phyloP scores from a whole-genome alignment of 495 filamentous ascomycete species.

The Penicillium cinerascens region DNA sequence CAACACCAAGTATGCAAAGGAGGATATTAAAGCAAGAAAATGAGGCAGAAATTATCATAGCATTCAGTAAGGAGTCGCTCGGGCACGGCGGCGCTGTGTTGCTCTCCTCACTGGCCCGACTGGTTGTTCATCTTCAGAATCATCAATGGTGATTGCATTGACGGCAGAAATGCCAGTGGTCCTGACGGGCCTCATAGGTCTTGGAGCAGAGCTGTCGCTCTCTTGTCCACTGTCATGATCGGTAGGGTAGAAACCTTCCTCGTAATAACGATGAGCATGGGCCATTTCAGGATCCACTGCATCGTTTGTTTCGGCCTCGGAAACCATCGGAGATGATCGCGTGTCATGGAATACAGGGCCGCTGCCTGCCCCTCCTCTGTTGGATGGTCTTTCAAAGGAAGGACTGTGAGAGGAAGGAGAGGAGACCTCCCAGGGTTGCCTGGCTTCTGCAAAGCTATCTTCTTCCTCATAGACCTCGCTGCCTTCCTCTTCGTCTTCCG shows the following conservation, averaged over 20 bases:
- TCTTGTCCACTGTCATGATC: constrained; percentile 7
- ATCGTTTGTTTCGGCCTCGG: not conserved
- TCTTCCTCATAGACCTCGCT: constrained; percentile 4
- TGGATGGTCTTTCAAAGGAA: too few species aligned
- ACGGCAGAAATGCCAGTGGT: not conserved
- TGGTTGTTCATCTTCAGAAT: constrained; percentile 27
- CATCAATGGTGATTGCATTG: constrained; percentile 25
- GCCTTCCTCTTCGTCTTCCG: constrained; percentile 1
- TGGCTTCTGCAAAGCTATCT: not conserved
- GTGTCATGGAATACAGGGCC: constrained; percentile 2
- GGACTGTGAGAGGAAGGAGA: not conserved
- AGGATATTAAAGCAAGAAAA: not conserved
- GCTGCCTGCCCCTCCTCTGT: not conserved
- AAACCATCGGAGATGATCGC: constrained; percentile 1
- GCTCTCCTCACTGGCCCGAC: constrained; percentile 24
- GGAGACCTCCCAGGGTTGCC: not conserved
- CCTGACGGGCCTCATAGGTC: not conserved
- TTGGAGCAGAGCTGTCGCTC: constrained; percentile 9
- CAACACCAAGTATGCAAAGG: constrained; percentile 2
- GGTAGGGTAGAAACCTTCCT: not conserved
- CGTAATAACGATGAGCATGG: not conserved
- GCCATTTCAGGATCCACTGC: not conserved
- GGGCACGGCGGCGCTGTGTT: constrained; percentile 14
- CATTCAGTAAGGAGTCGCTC: constrained; percentile 25
- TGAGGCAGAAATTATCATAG: not conserved